A percentile compares a stretch with the other conserved stretches of the same genome.
Conservation (phyloP, 106 monocot species). For the Acanthochlamys bracteata region DNA sequence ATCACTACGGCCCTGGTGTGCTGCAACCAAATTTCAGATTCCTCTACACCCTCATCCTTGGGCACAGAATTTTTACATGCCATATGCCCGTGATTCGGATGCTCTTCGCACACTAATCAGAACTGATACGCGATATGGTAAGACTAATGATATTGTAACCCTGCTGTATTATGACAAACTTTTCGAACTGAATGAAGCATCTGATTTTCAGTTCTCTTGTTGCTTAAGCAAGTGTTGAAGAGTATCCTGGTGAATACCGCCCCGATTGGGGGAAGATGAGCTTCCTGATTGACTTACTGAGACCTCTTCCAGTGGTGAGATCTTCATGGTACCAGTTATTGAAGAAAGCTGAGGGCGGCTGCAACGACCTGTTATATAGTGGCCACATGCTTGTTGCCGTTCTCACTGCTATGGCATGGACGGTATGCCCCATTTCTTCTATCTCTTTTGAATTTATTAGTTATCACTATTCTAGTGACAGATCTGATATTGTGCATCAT, state of each 20-base stretch:
- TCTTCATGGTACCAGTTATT: conserved; percentile 81
- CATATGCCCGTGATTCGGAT: conserved; percentile 60
- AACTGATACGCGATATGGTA: conserved; percentile 60
- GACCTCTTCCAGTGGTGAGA: conserved; percentile 60
- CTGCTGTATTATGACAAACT: too few species aligned
- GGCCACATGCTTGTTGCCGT: conserved; percentile 97
- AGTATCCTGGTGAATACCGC: conserved; percentile 61
- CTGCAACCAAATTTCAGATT: conserved; percentile 43
- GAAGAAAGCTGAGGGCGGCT: conserved; percentile 85
- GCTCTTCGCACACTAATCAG: conserved; percentile 59
- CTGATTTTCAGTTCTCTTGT: neutral
- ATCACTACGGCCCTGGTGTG: conserved; percentile 89
- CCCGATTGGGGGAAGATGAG: conserved; percentile 93
- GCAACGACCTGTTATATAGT: conserved; percentile 95
- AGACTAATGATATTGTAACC: neutral
- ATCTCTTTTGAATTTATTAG: neutral
- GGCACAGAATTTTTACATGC: conserved; percentile 87
- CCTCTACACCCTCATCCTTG: conserved; percentile 90
- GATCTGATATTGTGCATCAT: too few species aligned
- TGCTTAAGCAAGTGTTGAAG: conserved; percentile 35
- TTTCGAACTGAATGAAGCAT: too few species aligned
- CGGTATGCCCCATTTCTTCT: conserved; percentile 30
- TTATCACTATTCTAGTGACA: too few species aligned
- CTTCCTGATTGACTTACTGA: conserved; percentile 63
- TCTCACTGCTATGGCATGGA: conserved; percentile 98